Evolutionary conservation across 495 filamentous ascomycete species (phyloP), one percentile per base, ranked within the genome.

Genomic region (Recurvomyces mirabilis): DNA sequence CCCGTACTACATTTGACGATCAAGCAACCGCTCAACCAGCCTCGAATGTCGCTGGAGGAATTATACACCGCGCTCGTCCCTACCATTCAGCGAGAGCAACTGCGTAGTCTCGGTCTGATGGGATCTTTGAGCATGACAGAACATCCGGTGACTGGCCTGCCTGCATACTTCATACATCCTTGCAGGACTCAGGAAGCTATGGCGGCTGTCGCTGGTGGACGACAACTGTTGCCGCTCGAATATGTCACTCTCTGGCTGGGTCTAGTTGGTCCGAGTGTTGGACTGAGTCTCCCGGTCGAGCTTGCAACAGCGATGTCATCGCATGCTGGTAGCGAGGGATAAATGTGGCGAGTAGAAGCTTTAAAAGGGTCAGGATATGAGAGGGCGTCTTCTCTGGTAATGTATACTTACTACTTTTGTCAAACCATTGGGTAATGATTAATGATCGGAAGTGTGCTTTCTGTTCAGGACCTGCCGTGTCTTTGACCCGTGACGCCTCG

Each of bases 171-270:
- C 65, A 66, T 91, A 53, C 86, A 93, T 63, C 86, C 86, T 18
- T 93, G 86, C 68, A 74, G 82, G 58, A 80, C 85, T n/a, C 79
- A 78, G 43, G 81, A 86, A 49, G 81, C 80, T 37, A 81, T 93
- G 75, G 57, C 56, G 43, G 55, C 60, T 32, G 55, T 74, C 41
- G 57, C 62, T 45, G 67, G 63, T 26, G 60, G 55, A 15, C 69
- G 73, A 51, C 60, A 69, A 38, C 68, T 73, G 49, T 66, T 66
- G 30, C 71, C 75, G 24, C 66, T 75, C 56, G 67, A 72, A 40
- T 93, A 91, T 67, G 70, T 93, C 54, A 72, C 80, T 63, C 65
- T 83, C 29, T 93, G 86, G 85, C 64, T 91, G 37, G 84, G 84
- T 23, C 58, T 88, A 32, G 74, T 88, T 13, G 86, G 84, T 41